Percentiles rank a stretch among this genome's conserved stretches.
These are phyloP conservation scores for Aegle marmelos DNA, from an alignment of 345 rosid genomes.

Conservation along the genomic window DNA sequence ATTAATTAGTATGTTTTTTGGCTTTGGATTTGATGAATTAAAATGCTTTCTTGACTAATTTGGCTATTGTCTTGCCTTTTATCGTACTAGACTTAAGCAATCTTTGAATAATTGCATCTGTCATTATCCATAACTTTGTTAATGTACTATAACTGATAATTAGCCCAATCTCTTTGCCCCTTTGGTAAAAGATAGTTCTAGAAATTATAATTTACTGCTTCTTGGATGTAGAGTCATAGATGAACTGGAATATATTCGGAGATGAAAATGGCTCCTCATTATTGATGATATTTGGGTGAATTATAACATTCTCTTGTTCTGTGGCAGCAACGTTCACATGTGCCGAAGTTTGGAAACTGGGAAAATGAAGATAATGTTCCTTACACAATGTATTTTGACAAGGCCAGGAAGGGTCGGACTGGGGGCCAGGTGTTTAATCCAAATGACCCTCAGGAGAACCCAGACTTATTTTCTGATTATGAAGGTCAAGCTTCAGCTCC, in stretches of 20 bases:
- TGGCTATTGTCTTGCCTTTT: background rate
- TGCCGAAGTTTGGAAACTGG: constrained; percentile 92
- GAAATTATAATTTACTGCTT: background rate
- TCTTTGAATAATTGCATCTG: background rate
- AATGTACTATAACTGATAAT: background rate
- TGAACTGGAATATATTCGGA: background rate
- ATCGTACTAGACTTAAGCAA: background rate
- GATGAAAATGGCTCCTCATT: background rate
- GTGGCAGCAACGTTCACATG: constrained; percentile 64
- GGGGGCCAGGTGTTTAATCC: constrained; percentile 62
- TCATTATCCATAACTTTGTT: background rate
- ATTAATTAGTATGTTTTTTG: background rate
- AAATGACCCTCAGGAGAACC: constrained; percentile 67
- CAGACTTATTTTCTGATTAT: constrained; percentile 31
- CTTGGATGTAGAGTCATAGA: background rate
- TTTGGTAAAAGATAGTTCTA: background rate
- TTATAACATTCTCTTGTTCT: constrained; percentile 19
- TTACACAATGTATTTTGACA: constrained; percentile 81
- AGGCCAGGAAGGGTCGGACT: constrained; percentile 67
- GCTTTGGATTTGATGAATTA: background rate
- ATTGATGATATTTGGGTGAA: background rate
- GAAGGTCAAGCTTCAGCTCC: constrained; percentile 41
- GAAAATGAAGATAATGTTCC: constrained; percentile 76
- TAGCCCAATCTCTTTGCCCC: background rate
- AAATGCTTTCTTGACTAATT: background rate